Evolutionary conservation across 1,139 yeast species (phyloP).

Genomic region (Magnusiomyces ingens): DNA sequence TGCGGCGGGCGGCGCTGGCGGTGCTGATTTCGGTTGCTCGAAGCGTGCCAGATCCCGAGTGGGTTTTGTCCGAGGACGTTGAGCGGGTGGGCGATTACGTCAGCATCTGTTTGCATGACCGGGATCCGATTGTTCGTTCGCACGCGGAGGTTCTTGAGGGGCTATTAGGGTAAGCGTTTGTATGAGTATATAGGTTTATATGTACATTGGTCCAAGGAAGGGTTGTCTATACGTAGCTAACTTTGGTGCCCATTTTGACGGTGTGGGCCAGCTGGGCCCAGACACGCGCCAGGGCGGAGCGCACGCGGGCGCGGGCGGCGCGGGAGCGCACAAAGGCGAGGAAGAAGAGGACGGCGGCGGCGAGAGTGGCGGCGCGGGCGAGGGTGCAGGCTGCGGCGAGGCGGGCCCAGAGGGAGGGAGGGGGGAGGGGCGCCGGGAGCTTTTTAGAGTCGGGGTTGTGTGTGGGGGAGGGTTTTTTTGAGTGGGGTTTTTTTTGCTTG

Average conservation of each 20-base stretch:
- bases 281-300: background rate
- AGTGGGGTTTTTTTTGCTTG: too few relatives aligned
- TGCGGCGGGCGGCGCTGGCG: conserved; percentile 73
- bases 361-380: too few relatives aligned
- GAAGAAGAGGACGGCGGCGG: background rate
- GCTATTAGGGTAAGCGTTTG: background rate
- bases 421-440: background rate
- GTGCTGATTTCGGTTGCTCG: conserved; percentile 56
- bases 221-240: conserved; percentile 3
- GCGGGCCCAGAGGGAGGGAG: background rate
- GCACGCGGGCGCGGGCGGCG: background rate
- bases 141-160: conserved; percentile 3
- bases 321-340: background rate
- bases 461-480: background rate
- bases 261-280: background rate
- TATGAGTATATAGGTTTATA: background rate
- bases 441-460: background rate
- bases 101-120: conserved; percentile 3
- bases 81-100: background rate
- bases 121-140: conserved; percentile 10
- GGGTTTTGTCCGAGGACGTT: background rate
- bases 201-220: too few relatives aligned
- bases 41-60: conserved; percentile 10
- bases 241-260: conserved; percentile 6
- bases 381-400: too few relatives aligned